phyloP scores from a whole-genome alignment of 2,329 filamentous ascomycete genomes.

The Mycosphaerella sp. region DNA sequence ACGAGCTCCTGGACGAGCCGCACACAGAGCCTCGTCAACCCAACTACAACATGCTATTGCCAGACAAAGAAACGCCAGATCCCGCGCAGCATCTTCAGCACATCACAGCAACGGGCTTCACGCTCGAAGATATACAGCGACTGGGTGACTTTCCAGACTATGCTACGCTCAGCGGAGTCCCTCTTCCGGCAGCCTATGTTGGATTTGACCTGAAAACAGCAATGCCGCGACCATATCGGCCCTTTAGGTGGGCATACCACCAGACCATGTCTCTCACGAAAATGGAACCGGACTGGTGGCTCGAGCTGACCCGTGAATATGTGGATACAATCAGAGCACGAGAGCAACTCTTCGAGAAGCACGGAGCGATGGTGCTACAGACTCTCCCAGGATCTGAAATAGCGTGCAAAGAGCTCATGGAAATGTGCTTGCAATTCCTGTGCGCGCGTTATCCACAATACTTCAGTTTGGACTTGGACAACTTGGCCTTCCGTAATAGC shows the following conservation, averaged over 20 bases:
- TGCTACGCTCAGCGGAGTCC: constrained; percentile 65
- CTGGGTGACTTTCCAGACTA: constrained; percentile 78
- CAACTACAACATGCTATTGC: constrained; percentile 21
- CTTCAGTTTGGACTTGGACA: constrained; percentile 55
- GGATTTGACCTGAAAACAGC: constrained; percentile 66
- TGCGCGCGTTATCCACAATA: constrained; percentile 69
- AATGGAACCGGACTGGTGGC: constrained; percentile 76
- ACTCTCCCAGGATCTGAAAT: constrained; percentile 68
- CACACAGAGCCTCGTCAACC: constrained; percentile 23
- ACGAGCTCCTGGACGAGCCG: constrained; percentile 26
- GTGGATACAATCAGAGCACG: constrained; percentile 61
- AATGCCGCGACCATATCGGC: constrained; percentile 67
- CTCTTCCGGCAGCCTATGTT: constrained; percentile 57
- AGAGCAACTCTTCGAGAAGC: constrained; percentile 55
- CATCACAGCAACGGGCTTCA: constrained; percentile 60
- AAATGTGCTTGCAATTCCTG: constrained; percentile 76
- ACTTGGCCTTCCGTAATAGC: constrained; percentile 58
- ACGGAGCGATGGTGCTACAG: constrained; percentile 61
- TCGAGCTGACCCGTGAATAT: constrained; percentile 78
- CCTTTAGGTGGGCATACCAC: constrained; percentile 77
- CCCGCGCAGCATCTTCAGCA: constrained; percentile 20
- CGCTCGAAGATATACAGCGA: constrained; percentile 60
- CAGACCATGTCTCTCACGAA: constrained; percentile 90
- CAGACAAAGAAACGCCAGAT: constrained; percentile 23
- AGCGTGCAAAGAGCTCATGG: constrained; percentile 80